phyloP scores from a whole-genome alignment of 768 basidiomycete genomes.

The Ramaria sp. region DNA sequence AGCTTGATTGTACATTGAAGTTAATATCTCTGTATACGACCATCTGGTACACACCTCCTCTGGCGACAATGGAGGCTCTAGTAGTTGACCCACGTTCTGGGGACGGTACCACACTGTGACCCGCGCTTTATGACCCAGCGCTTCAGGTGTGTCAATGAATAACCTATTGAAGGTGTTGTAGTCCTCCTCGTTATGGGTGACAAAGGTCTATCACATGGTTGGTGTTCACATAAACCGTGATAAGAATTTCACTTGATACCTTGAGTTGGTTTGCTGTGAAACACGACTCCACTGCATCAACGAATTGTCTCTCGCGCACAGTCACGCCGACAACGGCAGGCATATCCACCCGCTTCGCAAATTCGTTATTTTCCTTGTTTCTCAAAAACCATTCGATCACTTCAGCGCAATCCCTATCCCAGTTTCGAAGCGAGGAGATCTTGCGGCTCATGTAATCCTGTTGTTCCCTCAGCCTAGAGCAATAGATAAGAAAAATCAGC shows the following conservation, averaged over 20 bases:
- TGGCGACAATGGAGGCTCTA: slow-evolving; percentile 41
- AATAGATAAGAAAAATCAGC: background rate
- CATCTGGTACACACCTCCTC: slow-evolving; percentile 40
- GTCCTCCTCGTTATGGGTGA: slow-evolving; percentile 77
- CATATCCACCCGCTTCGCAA: slow-evolving; percentile 78
- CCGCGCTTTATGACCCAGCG: slow-evolving; percentile 38
- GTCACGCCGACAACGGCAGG: slow-evolving; percentile 68
- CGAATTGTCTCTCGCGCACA: slow-evolving; percentile 51
- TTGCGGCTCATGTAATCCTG: slow-evolving; percentile 48
- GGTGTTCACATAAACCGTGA: slow-evolving; percentile 10
- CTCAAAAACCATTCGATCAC: slow-evolving; percentile 65
- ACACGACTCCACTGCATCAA: slow-evolving; percentile 63
- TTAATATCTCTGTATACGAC: background rate
- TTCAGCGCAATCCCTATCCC: slow-evolving; percentile 51
- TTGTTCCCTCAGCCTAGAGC: slow-evolving; percentile 39
- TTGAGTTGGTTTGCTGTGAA: slow-evolving; percentile 49
- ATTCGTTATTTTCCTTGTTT: slow-evolving; percentile 38
- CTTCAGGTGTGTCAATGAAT: slow-evolving; percentile 51
- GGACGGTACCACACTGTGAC: slow-evolving; percentile 63
- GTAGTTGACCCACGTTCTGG: slow-evolving; percentile 23
- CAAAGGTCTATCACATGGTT: slow-evolving; percentile 51
- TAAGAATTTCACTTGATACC: slow-evolving; percentile 26
- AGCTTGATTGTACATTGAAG: slow-evolving; percentile 33
- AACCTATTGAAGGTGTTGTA: slow-evolving; percentile 56
- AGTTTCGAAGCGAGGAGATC: slow-evolving; percentile 36